Evolutionary conservation across 805 yeast species (phyloP).

Genomic region (Pichia eremophila): DNA sequence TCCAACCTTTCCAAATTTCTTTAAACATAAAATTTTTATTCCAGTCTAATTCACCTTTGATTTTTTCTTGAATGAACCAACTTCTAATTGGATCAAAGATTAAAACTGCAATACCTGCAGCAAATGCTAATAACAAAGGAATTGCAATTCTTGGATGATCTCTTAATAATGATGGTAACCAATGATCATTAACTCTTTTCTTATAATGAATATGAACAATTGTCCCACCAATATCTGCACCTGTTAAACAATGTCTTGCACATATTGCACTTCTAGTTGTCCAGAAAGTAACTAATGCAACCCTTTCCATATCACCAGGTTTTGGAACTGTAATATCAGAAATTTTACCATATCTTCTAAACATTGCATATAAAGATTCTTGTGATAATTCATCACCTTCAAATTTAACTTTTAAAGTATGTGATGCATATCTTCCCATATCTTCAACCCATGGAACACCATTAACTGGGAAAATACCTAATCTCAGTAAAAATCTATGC

Average conservation of each 20-base stretch:
- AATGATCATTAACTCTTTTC: conserved; percentile 42
- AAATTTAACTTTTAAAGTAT: conserved; percentile 53
- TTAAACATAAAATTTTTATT: conserved; percentile 22
- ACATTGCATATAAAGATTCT: conserved; percentile 66
- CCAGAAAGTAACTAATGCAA: conserved; percentile 48
- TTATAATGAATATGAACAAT: conserved; percentile 68
- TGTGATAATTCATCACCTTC: conserved; percentile 72
- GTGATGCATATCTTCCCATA: conserved; percentile 65
- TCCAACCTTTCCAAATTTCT: conserved; percentile 27
- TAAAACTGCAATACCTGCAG: conserved; percentile 74
- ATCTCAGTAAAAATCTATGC: conserved; percentile 33
- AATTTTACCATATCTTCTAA: conserved; percentile 83
- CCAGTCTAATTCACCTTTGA: conserved; percentile 49
- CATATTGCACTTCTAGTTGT: conserved; percentile 60
- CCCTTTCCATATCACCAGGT: conserved; percentile 37
- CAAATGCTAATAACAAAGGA: conserved; percentile 67
- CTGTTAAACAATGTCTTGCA: conserved; percentile 88
- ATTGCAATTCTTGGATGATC: conserved; percentile 77
- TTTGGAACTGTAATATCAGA: conserved; percentile 58
- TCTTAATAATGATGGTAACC: conserved; percentile 47
- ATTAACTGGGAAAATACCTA: conserved; percentile 61
- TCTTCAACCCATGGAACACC: conserved; percentile 98
- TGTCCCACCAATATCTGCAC: conserved; percentile 54
- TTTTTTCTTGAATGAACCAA: conserved; percentile 64
- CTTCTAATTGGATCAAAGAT: conserved; percentile 91